These are phyloP conservation scores for Globisporangium iwayamae DNA, from an alignment of 352 stramenopile genomes.

Conservation along the genomic window DNA sequence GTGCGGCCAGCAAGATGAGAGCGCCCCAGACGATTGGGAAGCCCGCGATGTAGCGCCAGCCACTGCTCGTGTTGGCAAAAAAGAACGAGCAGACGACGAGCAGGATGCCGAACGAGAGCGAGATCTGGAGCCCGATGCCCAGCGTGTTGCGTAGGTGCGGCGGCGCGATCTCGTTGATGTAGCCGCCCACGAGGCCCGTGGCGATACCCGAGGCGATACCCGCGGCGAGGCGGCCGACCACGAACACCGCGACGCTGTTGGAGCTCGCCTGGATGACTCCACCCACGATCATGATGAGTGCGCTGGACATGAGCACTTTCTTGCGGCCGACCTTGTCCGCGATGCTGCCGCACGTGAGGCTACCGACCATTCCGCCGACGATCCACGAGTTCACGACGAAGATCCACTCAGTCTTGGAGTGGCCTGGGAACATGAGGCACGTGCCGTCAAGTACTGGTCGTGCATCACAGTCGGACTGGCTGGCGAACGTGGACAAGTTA, in stretches of 20 bases:
- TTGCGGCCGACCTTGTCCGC: slow-evolving; percentile 43
- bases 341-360: slow-evolving; percentile 32
- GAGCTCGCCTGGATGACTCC: slow-evolving; percentile 29
- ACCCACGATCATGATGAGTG: slow-evolving; percentile 37
- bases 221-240: slow-evolving; percentile 36
- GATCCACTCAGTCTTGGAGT: slow-evolving; percentile 50
- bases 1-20: slow-evolving; percentile 29
- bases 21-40: slow-evolving; percentile 37
- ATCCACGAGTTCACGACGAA: slow-evolving; percentile 54
- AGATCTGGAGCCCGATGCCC: slow-evolving; percentile 41
- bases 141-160: slow-evolving; percentile 35
- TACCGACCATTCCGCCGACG: slow-evolving; percentile 47
- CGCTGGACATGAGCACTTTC: slow-evolving; percentile 26
- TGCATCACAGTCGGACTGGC: slow-evolving; percentile 34
- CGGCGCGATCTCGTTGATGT: slow-evolving; percentile 45
- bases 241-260: slow-evolving; percentile 29
- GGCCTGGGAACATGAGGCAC: slow-evolving; percentile 61
- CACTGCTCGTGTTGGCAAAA: slow-evolving; percentile 38
- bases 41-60: slow-evolving; percentile 50
- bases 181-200: slow-evolving; percentile 29
- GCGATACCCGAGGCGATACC: slow-evolving; percentile 39
- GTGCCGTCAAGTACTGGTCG: slow-evolving; percentile 32
- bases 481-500: slow-evolving; percentile 45
- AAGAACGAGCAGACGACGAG: slow-evolving; percentile 46
- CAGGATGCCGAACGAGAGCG: slow-evolving; percentile 42